A percentile compares a stretch with the other conserved stretches of the same genome.
phyloP scores from a whole-genome alignment of 768 basidiomycete genomes.

The Suillus cothurnatus region DNA sequence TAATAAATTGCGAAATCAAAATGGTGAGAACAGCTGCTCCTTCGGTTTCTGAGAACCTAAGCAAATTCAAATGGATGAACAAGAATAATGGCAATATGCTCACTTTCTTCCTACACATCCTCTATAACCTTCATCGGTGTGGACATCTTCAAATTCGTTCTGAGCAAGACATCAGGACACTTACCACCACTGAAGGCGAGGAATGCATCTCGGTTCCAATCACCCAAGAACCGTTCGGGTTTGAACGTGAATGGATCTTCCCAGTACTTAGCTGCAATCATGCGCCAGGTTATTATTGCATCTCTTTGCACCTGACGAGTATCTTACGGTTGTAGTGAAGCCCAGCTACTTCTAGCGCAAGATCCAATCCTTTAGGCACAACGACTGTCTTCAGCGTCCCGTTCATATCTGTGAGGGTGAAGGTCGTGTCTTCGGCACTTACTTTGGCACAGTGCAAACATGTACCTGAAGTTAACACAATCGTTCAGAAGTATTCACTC shows the following conservation, averaged over 20 bases:
- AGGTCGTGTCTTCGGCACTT: slow-evolving; percentile 48
- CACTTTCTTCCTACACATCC: slow-evolving; percentile 50
- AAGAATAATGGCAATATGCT: not conserved
- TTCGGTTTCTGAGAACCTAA: slow-evolving; percentile 55
- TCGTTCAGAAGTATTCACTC: not conserved
- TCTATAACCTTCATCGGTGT: slow-evolving; percentile 35
- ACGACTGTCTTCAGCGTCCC: slow-evolving; percentile 43
- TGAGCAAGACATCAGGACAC: slow-evolving; percentile 3
- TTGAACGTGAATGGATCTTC: slow-evolving; percentile 38
- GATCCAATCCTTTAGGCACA: slow-evolving; percentile 43
- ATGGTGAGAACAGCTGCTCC: slow-evolving; percentile 52
- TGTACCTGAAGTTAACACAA: slow-evolving; percentile 14
- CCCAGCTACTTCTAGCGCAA: slow-evolving; percentile 41
- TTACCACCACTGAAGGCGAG: slow-evolving; percentile 51
- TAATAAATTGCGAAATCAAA: slow-evolving; percentile 47
- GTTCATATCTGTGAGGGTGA: slow-evolving; percentile 31
- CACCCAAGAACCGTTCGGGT: slow-evolving; percentile 50
- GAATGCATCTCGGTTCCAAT: slow-evolving; percentile 58
- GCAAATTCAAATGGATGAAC: not conserved
- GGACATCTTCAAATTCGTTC: not conserved
- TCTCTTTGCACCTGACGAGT: not conserved
- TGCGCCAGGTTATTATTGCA: not conserved
- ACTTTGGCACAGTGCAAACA: slow-evolving; percentile 47
- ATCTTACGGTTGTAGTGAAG: slow-evolving; percentile 55
- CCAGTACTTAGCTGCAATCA: slow-evolving; percentile 38